Evolutionary conservation across 352 stramenopile species (phyloP).

Genomic region (Halophytophthora polymorphica): DNA sequence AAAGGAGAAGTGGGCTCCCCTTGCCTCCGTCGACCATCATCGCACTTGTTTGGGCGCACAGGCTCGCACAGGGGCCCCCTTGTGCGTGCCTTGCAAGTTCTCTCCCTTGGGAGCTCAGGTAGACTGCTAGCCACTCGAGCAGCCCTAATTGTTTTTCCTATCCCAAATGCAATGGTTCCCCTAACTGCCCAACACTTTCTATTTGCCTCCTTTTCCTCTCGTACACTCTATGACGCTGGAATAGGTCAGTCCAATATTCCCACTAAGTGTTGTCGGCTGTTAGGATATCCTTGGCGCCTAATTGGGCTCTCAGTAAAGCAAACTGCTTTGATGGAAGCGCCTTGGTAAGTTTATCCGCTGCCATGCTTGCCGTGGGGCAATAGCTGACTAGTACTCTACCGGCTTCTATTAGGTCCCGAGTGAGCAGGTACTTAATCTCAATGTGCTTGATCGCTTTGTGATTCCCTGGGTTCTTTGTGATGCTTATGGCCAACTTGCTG

Average conservation of each 20-base stretch:
- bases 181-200: too few species aligned
- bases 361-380: constrained; percentile 13
- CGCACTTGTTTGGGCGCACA: too few species aligned
- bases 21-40: too few species aligned
- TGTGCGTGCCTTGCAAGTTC: too few species aligned
- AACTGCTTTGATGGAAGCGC: constrained; percentile 15
- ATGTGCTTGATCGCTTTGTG: constrained; percentile 22
- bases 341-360: constrained; percentile 19
- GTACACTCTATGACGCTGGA: too few species aligned
- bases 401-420: constrained; percentile 6
- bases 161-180: too few species aligned
- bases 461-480: constrained; percentile 13
- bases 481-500: constrained; percentile 16
- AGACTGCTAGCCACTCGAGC: neutral
- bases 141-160: too few species aligned
- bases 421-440: constrained; percentile 21
- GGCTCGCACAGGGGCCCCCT: too few species aligned
- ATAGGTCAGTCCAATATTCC: too few species aligned
- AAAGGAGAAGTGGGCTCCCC: too few species aligned
- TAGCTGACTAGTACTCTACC: constrained; percentile 7
- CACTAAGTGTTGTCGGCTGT: constrained; percentile 14
- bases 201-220: too few species aligned
- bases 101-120: neutral
- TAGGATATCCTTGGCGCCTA: constrained; percentile 8
- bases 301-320: constrained; percentile 11